phyloP scores from a whole-genome alignment of 768 basidiomycete genomes.

The Lentinula boryana region DNA sequence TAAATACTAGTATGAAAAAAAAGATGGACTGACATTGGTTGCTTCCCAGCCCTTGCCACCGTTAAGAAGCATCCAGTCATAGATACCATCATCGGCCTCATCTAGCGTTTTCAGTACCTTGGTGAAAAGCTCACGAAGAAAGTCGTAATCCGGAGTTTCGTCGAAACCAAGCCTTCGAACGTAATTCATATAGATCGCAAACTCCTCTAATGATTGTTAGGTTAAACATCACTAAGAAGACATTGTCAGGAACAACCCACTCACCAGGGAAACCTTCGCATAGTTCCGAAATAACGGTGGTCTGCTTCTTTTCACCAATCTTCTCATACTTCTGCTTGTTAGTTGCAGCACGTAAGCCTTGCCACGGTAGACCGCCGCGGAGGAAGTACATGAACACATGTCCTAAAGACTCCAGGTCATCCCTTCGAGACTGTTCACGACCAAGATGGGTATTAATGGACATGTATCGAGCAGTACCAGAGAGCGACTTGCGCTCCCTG shows the following conservation, averaged over 20 bases:
- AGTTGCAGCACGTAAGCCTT: slow-evolving; percentile 93
- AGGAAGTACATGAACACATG: slow-evolving; percentile 99
- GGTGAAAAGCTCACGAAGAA: slow-evolving; percentile 88
- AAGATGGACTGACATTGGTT: slow-evolving; percentile 52
- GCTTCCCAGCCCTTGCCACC: slow-evolving; percentile 96
- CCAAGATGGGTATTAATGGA: slow-evolving; percentile 98
- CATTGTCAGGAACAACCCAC: slow-evolving; percentile 17
- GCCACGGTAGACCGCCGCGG: slow-evolving; percentile 95
- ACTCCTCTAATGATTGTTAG: slow-evolving; percentile 65
- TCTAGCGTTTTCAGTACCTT: slow-evolving; percentile 86
- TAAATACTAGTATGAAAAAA: not conserved
- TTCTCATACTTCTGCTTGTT: slow-evolving; percentile 99
- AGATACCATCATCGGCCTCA: slow-evolving; percentile 87
- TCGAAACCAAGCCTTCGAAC: slow-evolving; percentile 98
- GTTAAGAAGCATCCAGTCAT: slow-evolving; percentile 96
- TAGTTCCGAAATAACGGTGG: slow-evolving; percentile 83
- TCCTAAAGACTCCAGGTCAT: slow-evolving; percentile 94
- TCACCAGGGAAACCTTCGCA: slow-evolving; percentile 96
- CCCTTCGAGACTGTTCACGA: slow-evolving; percentile 89
- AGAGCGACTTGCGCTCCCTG: slow-evolving; percentile 93
- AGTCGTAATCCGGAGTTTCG: slow-evolving; percentile 96
- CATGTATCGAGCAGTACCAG: slow-evolving; percentile 98
- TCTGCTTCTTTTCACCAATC: slow-evolving; percentile 99
- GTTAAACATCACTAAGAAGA: not conserved
- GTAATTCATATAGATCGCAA: slow-evolving; percentile 98